A percentile compares a stretch with the other conserved stretches of the same genome.
Evolutionary conservation across 805 yeast species (phyloP).

Genomic region (Saccharomyces eubayanus): DNA sequence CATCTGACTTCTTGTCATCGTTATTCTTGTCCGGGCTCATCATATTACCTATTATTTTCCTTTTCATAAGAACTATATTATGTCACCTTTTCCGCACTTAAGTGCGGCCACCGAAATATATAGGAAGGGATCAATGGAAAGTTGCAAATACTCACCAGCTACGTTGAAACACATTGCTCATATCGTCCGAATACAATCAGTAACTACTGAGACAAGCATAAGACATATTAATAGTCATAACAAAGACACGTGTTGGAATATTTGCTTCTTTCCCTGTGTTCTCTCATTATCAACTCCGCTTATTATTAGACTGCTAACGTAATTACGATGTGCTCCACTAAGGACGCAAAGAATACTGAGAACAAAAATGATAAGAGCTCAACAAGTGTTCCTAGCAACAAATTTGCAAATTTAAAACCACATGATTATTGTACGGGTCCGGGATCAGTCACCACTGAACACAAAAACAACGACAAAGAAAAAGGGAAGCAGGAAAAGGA

Average conservation of each 20-base stretch:
- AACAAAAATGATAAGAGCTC: neutral
- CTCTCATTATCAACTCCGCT: neutral
- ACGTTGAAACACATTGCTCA: neutral
- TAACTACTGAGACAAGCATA: neutral
- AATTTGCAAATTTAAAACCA: neutral
- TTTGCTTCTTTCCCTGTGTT: neutral
- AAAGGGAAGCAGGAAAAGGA: neutral
- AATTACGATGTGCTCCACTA: neutral
- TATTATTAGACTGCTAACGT: neutral
- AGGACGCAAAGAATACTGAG: neutral
- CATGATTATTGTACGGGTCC: neutral
- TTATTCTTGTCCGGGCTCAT: neutral
- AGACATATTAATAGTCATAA: neutral
- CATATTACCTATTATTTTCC: neutral
- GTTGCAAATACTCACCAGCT: neutral
- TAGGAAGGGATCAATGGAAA: neutral
- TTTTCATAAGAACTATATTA: neutral
- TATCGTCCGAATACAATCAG: neutral
- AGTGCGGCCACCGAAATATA: neutral
- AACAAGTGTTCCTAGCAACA: neutral
- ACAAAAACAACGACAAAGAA: neutral
- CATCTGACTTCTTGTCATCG: neutral
- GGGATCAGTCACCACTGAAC: neutral
- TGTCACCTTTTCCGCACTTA: neutral
- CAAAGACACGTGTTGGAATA: neutral